Evolutionary conservation across 2,329 filamentous ascomycete genomes (phyloP).

Genomic region (Teratosphaeria nubilosa): DNA sequence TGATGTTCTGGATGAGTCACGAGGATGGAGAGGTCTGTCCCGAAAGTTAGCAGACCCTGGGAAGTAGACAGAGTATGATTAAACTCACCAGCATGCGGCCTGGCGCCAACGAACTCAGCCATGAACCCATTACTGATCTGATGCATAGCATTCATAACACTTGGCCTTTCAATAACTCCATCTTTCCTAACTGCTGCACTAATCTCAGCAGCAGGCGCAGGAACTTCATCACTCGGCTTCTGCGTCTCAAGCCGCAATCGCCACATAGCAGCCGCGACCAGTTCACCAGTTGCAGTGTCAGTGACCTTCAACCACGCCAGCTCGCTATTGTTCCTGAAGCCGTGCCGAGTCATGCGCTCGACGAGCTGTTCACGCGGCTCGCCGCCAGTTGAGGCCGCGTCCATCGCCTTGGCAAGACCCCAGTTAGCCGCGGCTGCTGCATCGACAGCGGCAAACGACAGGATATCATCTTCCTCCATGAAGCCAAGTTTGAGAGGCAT

Average conservation of each 20-base stretch:
- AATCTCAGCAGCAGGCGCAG: background rate
- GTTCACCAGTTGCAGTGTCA: constrained; percentile 10
- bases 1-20: constrained; percentile 31
- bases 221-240: background rate
- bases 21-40: constrained; percentile 17
- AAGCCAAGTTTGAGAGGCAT: constrained; percentile 14
- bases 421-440: constrained; percentile 11
- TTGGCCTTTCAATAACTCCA: background rate
- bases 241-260: constrained; percentile 5
- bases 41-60: background rate
- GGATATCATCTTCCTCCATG: constrained; percentile 13
- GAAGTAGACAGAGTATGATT: background rate
- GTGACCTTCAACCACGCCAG: constrained; percentile 11
- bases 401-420: constrained; percentile 11
- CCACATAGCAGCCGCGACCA: constrained; percentile 16
- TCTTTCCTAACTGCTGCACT: background rate
- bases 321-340: constrained; percentile 4
- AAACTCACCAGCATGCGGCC: constrained; percentile 11
- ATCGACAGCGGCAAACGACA: constrained; percentile 14
- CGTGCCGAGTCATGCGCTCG: constrained; percentile 7
- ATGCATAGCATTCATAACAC: constrained; percentile 4
- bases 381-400: constrained; percentile 1
- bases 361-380: constrained; percentile 8
- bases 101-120: constrained; percentile 5
- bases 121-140: constrained; percentile 8